Evolutionary conservation across 2,329 filamentous ascomycete genomes (phyloP), one percentile per base, ranked within the genome.

Genomic region (Magnaporthales sp.): DNA sequence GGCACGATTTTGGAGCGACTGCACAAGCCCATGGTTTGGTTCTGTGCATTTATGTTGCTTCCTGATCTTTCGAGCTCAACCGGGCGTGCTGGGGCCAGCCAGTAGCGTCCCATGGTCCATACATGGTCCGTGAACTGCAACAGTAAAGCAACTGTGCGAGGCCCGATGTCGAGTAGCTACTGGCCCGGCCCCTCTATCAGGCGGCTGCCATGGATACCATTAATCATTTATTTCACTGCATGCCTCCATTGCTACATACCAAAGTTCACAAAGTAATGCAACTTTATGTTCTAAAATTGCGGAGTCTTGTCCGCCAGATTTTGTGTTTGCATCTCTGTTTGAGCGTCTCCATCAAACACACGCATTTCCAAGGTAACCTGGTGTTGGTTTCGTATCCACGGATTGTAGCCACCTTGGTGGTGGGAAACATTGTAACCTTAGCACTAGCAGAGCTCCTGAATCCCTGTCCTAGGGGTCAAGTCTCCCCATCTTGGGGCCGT

Each of bases 391-490:
- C 54, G 54, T 58, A 58, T 58, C 54, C 54, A 22, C n/a, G n/a
- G 54, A 22, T 26, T 15, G 54, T 58, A 58, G 54, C 54, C 54
- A 58, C 54, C 11, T 58, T 22, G 54, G 24, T 24, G 54, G n/a
- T n/a, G 38, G 24, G 10, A 58, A 58, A 58, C 54, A 58, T 26
- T 58, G 54, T 58, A 24, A 58, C 54, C 54, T 58, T 26, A 58
- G 54, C 54, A 58, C 54, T 58, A 58, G 24, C 9, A 58, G 54
- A 58, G 54, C 54, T 24, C n/a, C 54, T 58, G 4, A 13, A 65
- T 65, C 63, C 63, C 29, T 65, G 63, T 65, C 60, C n/a, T 56
- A 58, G 64, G 64, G 64, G 64, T 65, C 64, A 61, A 65, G 31
- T 30, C 64, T 58, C 64, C 64, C 54, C 54, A 58, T 58, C 54